Percentiles rank a stretch among this genome's conserved stretches.
phyloP scores from a whole-genome alignment of 2,329 filamentous ascomycete genomes.

The Penicillium sp. region DNA sequence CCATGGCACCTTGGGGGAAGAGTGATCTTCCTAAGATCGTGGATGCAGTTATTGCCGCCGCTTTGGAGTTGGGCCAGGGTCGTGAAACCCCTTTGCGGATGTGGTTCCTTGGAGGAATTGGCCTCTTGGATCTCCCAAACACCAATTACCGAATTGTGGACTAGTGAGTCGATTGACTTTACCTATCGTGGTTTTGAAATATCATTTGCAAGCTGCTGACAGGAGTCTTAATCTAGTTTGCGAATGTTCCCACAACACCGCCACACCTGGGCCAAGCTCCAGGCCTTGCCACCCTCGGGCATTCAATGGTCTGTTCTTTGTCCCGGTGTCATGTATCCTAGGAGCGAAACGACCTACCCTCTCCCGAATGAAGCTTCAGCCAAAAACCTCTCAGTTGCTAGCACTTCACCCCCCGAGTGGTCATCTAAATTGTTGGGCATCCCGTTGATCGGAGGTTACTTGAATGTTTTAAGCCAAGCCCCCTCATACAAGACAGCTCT shows the following conservation, averaged over 20 bases:
- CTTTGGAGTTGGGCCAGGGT: constrained; percentile 18
- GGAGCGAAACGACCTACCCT: constrained; percentile 17
- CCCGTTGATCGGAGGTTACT: constrained; percentile 12
- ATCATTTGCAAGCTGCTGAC: neutral
- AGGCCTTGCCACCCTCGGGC: constrained; percentile 10
- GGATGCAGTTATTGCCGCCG: constrained; percentile 20
- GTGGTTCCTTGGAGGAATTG: constrained; percentile 25
- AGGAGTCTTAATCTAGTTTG: constrained; percentile 7
- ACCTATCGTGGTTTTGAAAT: neutral
- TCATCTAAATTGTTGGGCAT: constrained; percentile 4
- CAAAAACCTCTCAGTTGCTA: constrained; percentile 16
- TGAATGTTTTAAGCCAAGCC: constrained; percentile 13
- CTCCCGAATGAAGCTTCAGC: constrained; percentile 15
- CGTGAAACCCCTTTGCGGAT: constrained; percentile 19
- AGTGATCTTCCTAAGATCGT: constrained; percentile 21
- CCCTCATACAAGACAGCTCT: constrained; percentile 8
- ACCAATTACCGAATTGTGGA: constrained; percentile 19
- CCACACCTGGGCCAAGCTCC: constrained; percentile 21
- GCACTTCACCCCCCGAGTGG: constrained; percentile 11
- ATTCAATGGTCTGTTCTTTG: constrained; percentile 27
- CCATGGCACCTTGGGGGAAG: constrained; percentile 9
- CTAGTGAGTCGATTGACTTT: constrained; percentile 11
- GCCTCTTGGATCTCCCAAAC: constrained; percentile 20
- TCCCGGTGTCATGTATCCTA: constrained; percentile 18
- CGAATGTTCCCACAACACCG: constrained; percentile 23